Conservation (phyloP, 75 land plant species). For the Azolla pinnata region DNA sequence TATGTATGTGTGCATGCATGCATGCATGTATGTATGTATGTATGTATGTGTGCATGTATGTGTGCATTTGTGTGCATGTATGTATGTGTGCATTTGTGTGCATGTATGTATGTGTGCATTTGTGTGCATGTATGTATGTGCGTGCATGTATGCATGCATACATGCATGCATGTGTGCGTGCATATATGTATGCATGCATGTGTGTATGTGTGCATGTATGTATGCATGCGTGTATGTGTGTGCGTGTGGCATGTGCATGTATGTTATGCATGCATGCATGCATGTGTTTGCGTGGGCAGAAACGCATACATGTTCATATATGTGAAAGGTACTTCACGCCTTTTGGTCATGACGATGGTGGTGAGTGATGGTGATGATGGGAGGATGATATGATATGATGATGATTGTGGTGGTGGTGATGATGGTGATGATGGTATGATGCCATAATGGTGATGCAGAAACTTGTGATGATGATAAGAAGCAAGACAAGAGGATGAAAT, state of each 20-base stretch:
- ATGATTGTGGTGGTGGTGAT: neutral
- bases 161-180: neutral
- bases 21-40: neutral
- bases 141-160: neutral
- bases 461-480: neutral
- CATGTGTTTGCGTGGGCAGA: neutral
- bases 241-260: neutral
- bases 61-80: neutral
- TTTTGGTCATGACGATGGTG: no score
- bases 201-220: neutral
- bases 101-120: neutral
- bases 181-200: neutral
- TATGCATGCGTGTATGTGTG: neutral
- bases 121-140: neutral
- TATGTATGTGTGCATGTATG: neutral
- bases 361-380: no score
- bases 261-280: neutral
- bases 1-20: neutral
- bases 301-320: neutral
- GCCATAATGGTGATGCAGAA: neutral
- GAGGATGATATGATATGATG: neutral
- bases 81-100: neutral
- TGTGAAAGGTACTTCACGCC: no score
- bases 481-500: neutral
- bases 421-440: neutral